Percentiles rank a stretch among this genome's conserved stretches.
Conservation (phyloP, 441 rosid genomes). For the Capsella rubella region DNA sequence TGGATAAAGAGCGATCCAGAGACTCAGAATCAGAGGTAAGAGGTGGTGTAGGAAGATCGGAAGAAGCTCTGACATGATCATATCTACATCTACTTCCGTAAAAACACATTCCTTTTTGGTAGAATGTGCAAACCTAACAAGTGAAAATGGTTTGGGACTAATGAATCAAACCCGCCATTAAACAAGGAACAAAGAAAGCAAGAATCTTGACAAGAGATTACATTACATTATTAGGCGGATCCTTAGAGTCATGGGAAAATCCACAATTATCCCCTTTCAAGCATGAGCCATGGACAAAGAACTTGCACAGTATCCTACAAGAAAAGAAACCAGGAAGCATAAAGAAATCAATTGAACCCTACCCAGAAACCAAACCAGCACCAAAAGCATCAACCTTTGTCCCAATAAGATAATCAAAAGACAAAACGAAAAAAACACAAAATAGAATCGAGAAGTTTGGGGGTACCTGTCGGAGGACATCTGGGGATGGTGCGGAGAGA, state of each 20-base stretch:
- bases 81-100: slow-evolving; percentile 93
- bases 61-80: slow-evolving; percentile 71
- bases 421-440: not conserved
- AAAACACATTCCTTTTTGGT: slow-evolving; percentile 88
- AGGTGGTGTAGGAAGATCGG: slow-evolving; percentile 48
- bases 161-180: not conserved
- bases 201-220: slow-evolving; percentile 15
- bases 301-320: slow-evolving; percentile 86
- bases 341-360: not conserved
- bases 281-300: slow-evolving; percentile 93
- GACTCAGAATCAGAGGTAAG: slow-evolving; percentile 42
- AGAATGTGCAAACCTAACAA: slow-evolving; percentile 79
- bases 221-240: slow-evolving; percentile 71
- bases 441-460: not conserved
- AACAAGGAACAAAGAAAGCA: slow-evolving; percentile 1
- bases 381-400: slow-evolving; percentile 1
- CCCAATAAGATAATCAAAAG: not conserved
- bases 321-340: not conserved
- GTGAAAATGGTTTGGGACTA: not conserved
- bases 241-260: slow-evolving; percentile 87
- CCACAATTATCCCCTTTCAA: slow-evolving; percentile 95
- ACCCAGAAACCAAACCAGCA: slow-evolving; percentile 3
- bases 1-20: not conserved
- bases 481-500: slow-evolving; percentile 27
- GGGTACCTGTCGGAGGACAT: slow-evolving; percentile 48